Evolutionary conservation across 2,329 filamentous ascomycete species (phyloP).

Genomic region (Lithohypha guttulata): DNA sequence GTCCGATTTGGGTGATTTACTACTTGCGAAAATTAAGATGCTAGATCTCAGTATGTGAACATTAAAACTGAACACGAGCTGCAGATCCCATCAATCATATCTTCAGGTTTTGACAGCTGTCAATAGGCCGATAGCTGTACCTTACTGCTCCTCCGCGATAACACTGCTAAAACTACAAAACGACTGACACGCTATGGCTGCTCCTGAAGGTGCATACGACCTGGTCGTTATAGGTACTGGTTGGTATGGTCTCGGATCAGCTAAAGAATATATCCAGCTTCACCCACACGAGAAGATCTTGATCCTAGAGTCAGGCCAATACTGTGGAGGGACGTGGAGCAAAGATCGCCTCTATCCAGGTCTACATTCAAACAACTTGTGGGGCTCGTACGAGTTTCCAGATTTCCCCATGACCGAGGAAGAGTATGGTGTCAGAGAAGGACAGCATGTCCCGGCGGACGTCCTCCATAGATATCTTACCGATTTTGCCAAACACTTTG

Average conservation of each 20-base stretch:
- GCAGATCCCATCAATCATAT: too few species aligned
- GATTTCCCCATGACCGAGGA: conserved; percentile 59
- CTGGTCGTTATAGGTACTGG: conserved; percentile 31
- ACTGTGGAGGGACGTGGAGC: conserved; percentile 61
- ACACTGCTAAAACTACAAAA: too few species aligned
- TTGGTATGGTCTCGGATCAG: conserved; percentile 48
- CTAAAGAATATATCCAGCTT: conserved; percentile 51
- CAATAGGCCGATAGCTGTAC: too few species aligned
- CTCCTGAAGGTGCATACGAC: too few species aligned
- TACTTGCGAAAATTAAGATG: too few species aligned
- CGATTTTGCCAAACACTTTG: conserved; percentile 45
- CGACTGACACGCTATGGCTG: too few species aligned
- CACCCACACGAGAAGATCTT: conserved; percentile 47
- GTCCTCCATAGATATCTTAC: conserved; percentile 48
- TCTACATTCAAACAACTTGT: conserved; percentile 63
- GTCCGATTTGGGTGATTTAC: too few species aligned
- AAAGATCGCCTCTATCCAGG: conserved; percentile 54
- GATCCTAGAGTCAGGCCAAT: conserved; percentile 47
- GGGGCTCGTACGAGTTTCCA: conserved; percentile 61
- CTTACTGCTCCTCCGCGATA: too few species aligned
- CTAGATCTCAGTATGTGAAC: too few species aligned
- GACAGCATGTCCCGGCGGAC: conserved; percentile 49
- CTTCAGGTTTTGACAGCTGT: too few species aligned
- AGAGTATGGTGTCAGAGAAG: conserved; percentile 38
- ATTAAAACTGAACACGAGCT: too few species aligned